Evolutionary conservation across 2,329 filamentous ascomycete genomes (phyloP).

Genomic region (Cladophialophora exuberans): DNA sequence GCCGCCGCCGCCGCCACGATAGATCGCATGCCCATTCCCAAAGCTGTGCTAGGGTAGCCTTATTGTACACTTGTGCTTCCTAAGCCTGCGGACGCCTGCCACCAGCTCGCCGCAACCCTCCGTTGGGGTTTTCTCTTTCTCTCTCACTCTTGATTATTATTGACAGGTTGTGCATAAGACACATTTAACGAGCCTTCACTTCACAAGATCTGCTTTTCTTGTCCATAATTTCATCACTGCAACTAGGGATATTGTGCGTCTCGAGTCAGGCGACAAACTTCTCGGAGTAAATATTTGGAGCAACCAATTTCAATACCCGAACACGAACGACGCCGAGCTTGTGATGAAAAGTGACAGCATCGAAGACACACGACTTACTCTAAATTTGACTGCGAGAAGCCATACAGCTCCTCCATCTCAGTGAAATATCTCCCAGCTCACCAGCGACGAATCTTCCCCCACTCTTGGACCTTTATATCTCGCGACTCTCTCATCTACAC

Average conservation of each 20-base stretch:
- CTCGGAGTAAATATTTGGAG: too few species aligned
- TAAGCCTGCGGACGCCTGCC: too few species aligned
- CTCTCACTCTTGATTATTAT: too few species aligned
- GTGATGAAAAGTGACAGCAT: too few species aligned
- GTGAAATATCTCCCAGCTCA: too few species aligned
- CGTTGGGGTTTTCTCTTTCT: background rate
- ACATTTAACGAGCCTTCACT: background rate
- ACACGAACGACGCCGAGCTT: background rate
- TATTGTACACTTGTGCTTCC: too few species aligned
- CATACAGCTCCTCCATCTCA: too few species aligned
- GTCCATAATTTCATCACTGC: background rate
- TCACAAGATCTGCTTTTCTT: background rate
- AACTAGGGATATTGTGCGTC: background rate
- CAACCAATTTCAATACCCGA: background rate
- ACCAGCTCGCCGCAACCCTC: conserved; percentile 14
- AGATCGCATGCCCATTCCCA: too few species aligned
- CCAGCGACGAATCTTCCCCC: too few species aligned
- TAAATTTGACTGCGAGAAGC: too few species aligned
- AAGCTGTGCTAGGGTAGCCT: background rate
- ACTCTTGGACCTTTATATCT: background rate
- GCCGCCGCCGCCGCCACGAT: too few species aligned
- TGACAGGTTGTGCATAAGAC: background rate
- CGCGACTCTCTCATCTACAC: background rate
- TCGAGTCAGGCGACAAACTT: background rate
- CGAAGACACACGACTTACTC: too few species aligned